A percentile compares a stretch with the other conserved stretches of the same genome.
Evolutionary conservation across 331 rosid species (phyloP).

Genomic region (Quercus tomentella): DNA sequence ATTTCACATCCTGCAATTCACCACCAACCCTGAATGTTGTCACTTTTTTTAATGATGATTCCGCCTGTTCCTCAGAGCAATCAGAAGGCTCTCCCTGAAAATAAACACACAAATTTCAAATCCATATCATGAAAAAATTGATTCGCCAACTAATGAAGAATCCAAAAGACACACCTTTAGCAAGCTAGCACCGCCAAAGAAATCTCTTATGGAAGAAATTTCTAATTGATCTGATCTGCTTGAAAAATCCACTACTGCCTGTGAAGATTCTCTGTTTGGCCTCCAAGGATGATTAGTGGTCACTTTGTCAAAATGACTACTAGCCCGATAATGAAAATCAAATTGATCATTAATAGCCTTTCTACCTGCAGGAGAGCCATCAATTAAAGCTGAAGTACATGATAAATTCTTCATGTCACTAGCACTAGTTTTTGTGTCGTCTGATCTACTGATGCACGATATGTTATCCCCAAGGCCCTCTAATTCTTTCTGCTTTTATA

Average conservation of each 20-base stretch:
- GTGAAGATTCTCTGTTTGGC: constrained; percentile 5
- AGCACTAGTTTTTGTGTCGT: not conserved
- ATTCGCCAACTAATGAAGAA: not conserved
- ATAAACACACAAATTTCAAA: constrained; percentile 3
- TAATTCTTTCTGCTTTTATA: not conserved
- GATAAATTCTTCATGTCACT: not conserved
- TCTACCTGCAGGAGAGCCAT: not conserved
- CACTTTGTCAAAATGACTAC: constrained; percentile 1
- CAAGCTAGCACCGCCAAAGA: not conserved
- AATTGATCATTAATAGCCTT: not conserved
- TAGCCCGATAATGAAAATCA: not conserved
- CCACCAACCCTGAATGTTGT: constrained; percentile 1
- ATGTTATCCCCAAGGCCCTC: constrained; percentile 1
- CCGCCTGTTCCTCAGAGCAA: constrained; percentile 3
- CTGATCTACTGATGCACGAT: not conserved
- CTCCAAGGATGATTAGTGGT: not conserved
- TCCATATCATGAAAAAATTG: not conserved
- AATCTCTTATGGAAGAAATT: constrained; percentile 14
- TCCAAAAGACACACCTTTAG: not conserved
- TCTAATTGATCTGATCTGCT: not conserved
- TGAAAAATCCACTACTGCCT: not conserved
- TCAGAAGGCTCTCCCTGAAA: constrained; percentile 11
- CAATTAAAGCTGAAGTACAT: not conserved
- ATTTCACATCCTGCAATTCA: not conserved
- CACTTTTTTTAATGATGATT: constrained; percentile 1